phyloP scores from a whole-genome alignment of 1,139 yeast species.

The Yamadazyma atmosphaerica region DNA sequence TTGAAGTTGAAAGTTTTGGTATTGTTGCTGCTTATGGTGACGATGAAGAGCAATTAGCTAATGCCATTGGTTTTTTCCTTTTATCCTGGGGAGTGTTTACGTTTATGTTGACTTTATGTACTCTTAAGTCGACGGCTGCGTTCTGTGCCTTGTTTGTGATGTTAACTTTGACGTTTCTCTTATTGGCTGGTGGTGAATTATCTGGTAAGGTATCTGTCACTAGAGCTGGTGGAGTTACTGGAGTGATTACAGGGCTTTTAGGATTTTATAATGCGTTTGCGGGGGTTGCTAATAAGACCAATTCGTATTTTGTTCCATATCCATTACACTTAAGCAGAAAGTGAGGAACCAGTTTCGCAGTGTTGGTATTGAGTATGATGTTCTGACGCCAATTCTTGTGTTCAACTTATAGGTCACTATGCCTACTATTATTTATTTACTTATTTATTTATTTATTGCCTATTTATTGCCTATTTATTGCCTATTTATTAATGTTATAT shows the following conservation, averaged over 20 bases:
- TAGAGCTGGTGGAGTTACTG: constrained; percentile 47
- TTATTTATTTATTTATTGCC: constrained; percentile 7
- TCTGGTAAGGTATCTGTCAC: constrained; percentile 29
- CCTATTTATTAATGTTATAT: constrained; percentile 2
- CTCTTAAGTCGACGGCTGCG: constrained; percentile 46
- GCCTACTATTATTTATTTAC: constrained; percentile 2
- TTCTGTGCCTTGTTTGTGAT: constrained; percentile 36
- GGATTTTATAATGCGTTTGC: constrained; percentile 45
- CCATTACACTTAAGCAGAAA: constrained; percentile 22
- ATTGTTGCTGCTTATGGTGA: constrained; percentile 57
- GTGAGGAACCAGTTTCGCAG: no score
- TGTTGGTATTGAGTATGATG: no score
- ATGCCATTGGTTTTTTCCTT: constrained; percentile 45
- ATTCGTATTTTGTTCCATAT: constrained; percentile 28
- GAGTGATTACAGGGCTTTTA: constrained; percentile 39
- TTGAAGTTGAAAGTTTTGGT: constrained; percentile 42
- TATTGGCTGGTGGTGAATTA: constrained; percentile 44
- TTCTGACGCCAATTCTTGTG: no score
- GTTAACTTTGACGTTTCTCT: constrained; percentile 39
- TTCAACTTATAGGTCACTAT: no score
- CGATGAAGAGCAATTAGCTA: constrained; percentile 27
- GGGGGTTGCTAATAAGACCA: constrained; percentile 31
- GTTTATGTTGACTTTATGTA: constrained; percentile 36
- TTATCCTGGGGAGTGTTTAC: constrained; percentile 50
- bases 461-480: no score